Evolutionary conservation across 306 rosid genomes (phyloP), one percentile per base, ranked within the genome.

Genomic region (Canavalia gladiata): DNA sequence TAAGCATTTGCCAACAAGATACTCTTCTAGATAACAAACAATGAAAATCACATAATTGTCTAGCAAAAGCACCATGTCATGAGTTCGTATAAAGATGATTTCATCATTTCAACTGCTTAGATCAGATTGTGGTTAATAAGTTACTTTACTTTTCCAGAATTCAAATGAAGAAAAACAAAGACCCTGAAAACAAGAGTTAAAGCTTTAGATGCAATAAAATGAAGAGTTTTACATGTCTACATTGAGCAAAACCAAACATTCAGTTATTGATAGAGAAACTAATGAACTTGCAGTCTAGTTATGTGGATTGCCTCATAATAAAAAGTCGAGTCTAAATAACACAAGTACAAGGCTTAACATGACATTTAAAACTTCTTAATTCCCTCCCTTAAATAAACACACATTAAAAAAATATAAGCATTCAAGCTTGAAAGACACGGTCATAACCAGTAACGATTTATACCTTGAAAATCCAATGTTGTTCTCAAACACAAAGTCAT

Each of bases 401-500:
- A 58, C 18, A 37, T 28, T 29, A 56, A 42, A 43, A 37, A 50
- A 78, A 65, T 55, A 77, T 46, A 67, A n/a, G 68, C 72, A 75
- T 76, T 76, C 77, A 71, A 66, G 63, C 80, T 30, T 47, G 7
- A 65, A 54, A 76, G 81, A 12, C 33, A 8, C 37, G 71, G 43
- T 35, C 10, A 79, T 77, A 62, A 64, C 41, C 74, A 54, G 68
- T 54, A 50, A 75, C 2, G 29, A 37, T 54, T 47, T 45, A 62
- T 91, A 95, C 99, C 94, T 95, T 72, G 99, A 88, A 87, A 95
- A 95, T 76, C 97, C 99, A 78, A 86, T 80, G 51, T 91, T 90
- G 86, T 86, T 91, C 56, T 89, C 97, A 75, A 95, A 95, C 87
- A 91, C 97, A 64, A 93, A 95, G 89, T 93, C 99, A 70, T 95